These are phyloP conservation scores for Arthrobotrys musiformis DNA, from an alignment of 2,329 filamentous ascomycete genomes.

Conservation along the genomic window DNA sequence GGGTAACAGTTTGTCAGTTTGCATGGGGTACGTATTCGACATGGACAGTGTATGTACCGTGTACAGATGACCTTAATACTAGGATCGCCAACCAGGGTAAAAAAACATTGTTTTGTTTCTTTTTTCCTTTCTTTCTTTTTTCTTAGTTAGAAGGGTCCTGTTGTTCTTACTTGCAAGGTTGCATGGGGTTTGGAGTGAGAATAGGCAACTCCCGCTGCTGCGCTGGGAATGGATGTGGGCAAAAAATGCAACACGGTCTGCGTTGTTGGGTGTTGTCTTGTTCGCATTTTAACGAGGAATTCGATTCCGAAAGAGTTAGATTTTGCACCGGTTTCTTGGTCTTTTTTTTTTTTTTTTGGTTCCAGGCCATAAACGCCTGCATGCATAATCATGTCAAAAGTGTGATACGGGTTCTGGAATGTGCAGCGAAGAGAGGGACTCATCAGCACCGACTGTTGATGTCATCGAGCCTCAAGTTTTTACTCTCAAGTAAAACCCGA, in stretches of 20 bases:
- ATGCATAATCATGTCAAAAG: neutral
- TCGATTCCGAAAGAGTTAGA: neutral
- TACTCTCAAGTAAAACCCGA: neutral
- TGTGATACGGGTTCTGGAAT: neutral
- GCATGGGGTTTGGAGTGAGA: neutral
- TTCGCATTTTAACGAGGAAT: neutral
- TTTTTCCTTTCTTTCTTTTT: neutral
- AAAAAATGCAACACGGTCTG: constrained; percentile 3
- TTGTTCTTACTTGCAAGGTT: constrained; percentile 10
- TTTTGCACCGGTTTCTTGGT: neutral
- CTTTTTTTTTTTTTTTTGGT: too few relatives aligned
- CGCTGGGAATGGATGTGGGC: neutral
- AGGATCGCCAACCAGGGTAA: neutral
- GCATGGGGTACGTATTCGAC: neutral
- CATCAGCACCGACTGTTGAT: neutral
- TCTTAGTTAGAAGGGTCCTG: neutral
- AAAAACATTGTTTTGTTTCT: too few relatives aligned
- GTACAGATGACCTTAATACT: constrained; percentile 6
- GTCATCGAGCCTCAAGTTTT: neutral
- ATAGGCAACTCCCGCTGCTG: neutral
- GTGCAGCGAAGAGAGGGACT: neutral
- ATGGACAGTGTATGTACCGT: neutral
- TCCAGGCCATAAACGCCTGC: neutral
- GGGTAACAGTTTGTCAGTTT: neutral
- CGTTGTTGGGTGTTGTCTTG: neutral